Evolutionary conservation across 495 filamentous ascomycete genomes (phyloP), one percentile per base, ranked within the genome.

Genomic region (Darksidea phi): DNA sequence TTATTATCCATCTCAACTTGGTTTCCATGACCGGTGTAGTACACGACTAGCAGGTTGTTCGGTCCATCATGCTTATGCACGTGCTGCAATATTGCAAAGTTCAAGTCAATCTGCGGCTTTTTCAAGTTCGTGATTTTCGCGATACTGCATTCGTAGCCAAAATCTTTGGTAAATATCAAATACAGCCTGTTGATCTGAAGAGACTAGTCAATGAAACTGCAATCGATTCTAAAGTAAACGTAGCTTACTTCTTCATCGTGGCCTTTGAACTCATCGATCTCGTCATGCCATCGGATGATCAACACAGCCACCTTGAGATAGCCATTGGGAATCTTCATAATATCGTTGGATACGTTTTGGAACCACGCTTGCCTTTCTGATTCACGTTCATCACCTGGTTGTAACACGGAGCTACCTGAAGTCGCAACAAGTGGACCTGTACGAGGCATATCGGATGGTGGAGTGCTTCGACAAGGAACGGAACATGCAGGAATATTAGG

Each of bases 1-100:
- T 52, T 59, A 20, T 65, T 34, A 20, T 43, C 54, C 13, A 32
- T 54, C 13, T 55, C 37, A 6, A 52, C 20, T 34, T 48, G 57
- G 21, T 28, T 50, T 23, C 70, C 70, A 50, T 72, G 70, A 6
- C 70, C 70, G 13, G 64, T 72, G 37, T 72, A 72, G 50, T 70
- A 72, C n/a, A 72, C 54, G 10, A 72, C 68, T 25, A 70, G 21
- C n/a, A 67, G 59, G 37, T 70, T 67, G 34, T 67, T 32, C 15
- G 67, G 70, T 1, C 62, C 62, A 46, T 72, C 67, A 48, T 70
- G 48, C 15, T 59, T 46, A 2, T 23, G 8, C n/a, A 70, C 54
- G 45, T 68, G 62, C 17, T 45, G 10, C 17, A 20, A 24, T n/a
- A 70, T 55, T 7, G 24, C 53, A 1, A 15, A 17, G 25, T 64